Conservation (phyloP, 2,329 filamentous ascomycete species). For the Thielaviopsis musarum region DNA sequence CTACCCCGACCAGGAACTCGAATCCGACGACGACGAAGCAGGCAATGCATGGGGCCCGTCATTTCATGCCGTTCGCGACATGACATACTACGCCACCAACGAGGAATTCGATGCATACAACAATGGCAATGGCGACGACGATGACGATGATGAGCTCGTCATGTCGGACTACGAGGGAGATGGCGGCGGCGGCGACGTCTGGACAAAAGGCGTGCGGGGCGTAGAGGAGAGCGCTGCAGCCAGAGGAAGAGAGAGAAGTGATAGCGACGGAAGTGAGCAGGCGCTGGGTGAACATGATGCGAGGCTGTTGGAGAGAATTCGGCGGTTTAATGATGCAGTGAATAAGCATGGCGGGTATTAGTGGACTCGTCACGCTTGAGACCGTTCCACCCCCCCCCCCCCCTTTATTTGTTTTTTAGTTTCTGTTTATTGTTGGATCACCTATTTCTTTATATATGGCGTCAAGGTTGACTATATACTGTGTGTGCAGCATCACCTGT, state of each 20-base stretch:
- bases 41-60: conserved; percentile 28
- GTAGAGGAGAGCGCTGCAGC: not conserved
- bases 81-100: conserved; percentile 15
- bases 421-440: too few species aligned
- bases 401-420: too few species aligned
- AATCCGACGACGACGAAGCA: conserved; percentile 28
- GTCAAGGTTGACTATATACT: too few species aligned
- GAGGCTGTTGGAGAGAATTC: conserved; percentile 16
- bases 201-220: not conserved
- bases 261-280: not conserved
- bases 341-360: conserved; percentile 9
- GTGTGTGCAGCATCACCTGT: too few species aligned
- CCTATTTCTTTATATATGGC: too few species aligned
- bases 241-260: not conserved
- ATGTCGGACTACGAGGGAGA: conserved; percentile 22
- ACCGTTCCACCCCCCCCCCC: not conserved
- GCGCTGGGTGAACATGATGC: conserved; percentile 12
- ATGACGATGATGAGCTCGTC: conserved; percentile 23
- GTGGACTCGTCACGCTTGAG: not conserved
- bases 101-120: conserved; percentile 38
- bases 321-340: conserved; percentile 12
- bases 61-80: not conserved
- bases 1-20: conserved; percentile 66
- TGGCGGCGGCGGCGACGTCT: conserved; percentile 18
- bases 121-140: conserved; percentile 36